These are phyloP conservation scores for Prunella vulgaris DNA, from an alignment of 257 asterid genomes.

Conservation along the genomic window DNA sequence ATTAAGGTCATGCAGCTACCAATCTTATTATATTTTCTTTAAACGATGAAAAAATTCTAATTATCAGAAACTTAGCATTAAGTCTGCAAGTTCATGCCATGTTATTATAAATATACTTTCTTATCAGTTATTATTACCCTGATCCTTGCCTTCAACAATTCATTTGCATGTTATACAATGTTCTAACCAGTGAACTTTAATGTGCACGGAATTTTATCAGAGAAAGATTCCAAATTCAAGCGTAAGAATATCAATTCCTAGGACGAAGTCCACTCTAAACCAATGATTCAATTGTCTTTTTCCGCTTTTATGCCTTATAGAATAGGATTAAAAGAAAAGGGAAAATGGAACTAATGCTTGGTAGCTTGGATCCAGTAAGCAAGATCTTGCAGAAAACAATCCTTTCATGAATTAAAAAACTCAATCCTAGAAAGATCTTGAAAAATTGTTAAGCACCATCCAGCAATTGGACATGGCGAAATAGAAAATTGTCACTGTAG, in stretches of 20 bases:
- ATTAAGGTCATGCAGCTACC: background rate
- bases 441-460: background rate
- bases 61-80: background rate
- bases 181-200: background rate
- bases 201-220: background rate
- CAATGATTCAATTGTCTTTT: background rate
- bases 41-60: background rate
- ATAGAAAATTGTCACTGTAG: background rate
- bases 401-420: background rate
- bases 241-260: background rate
- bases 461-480: background rate
- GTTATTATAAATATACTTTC: background rate
- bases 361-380: background rate
- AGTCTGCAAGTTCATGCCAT: conserved; percentile 2
- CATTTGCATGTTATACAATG: background rate
- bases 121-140: background rate
- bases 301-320: background rate
- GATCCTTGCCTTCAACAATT: background rate
- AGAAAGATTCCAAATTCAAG: background rate
- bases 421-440: background rate
- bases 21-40: background rate
- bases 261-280: background rate
- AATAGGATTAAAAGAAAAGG: background rate
- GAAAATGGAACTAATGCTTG: background rate
- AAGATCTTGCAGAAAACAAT: background rate